Base-by-base conservation (phyloP, 2,329 filamentous ascomycete genomes). In the Graphilbum fragrans region DNA sequence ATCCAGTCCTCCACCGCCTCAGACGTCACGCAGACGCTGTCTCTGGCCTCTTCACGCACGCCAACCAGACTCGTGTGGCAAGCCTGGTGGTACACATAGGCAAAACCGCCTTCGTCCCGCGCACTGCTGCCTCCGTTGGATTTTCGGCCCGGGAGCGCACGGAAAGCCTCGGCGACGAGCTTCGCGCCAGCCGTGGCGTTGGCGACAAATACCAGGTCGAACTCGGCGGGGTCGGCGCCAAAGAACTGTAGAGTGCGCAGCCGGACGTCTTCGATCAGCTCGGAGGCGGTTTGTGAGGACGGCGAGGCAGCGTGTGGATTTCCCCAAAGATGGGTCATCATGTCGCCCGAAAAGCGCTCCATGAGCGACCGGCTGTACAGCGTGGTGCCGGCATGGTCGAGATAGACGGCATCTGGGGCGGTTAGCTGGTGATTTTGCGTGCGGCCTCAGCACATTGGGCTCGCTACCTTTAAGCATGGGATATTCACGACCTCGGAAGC, bases 361-460 rank as follows among this genome's bases (percentile, higher is more conserved):
- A 96, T 79, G 20, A 92, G 62, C 23, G 84, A 87, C 58, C 82
- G 90, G 34, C 86, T 69, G 55, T 83, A 86, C 1, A 83, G 67
- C 0, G 88, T 90, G n/a, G 86, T 85, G n/a, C 87, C 90, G 0
- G 87, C 87, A 80, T 96, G 88, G 53, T 96, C 90, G 43, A 96
- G 79, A 58, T 95, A 96, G 37, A 80, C 69, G 10, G 76, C 77
- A 40, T 73, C 85, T 90, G n/a, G n/a, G n/a, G n/a, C n/a, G n/a
- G n/a, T n/a, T n/a, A n/a, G n/a, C n/a, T n/a, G n/a, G 41, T 8
- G 19, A 12, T 35, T n/a, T n/a, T n/a, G n/a, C n/a, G n/a, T n/a
- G n/a, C n/a, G n/a, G n/a, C n/a, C n/a, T n/a, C n/a, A n/a, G n/a
- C n/a, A n/a, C n/a, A n/a, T n/a, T 9, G 22, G 14, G 19, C 31